Conservation (phyloP, 495 filamentous ascomycete species). For the Aspergillus panamensis region DNA sequence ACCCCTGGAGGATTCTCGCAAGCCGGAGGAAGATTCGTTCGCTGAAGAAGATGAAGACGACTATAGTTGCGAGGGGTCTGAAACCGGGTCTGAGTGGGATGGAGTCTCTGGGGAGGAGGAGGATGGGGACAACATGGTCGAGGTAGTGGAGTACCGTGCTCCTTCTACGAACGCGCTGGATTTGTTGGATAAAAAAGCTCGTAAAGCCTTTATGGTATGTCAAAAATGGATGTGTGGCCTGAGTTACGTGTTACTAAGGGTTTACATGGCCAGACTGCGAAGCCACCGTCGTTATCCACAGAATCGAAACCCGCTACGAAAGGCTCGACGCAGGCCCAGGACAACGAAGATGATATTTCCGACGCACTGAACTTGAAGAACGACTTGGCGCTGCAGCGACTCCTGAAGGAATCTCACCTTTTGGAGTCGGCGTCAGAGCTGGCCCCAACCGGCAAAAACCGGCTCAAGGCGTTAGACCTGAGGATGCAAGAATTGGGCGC, state of each 20-base stretch:
- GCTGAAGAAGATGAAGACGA: conserved; percentile 27
- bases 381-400: conserved; percentile 83
- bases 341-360: conserved; percentile 47
- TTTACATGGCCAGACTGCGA: conserved; percentile 32
- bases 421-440: conserved; percentile 65
- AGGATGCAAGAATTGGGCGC: conserved; percentile 77
- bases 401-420: conserved; percentile 89
- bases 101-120: conserved; percentile 52
- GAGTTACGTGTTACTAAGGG: conserved; percentile 16
- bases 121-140: conserved; percentile 36
- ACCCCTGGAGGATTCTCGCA: conserved; percentile 50
- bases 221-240: not conserved
- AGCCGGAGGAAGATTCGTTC: conserved; percentile 16
- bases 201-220: conserved; percentile 74
- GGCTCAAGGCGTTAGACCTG: conserved; percentile 75
- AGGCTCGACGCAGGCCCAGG: conserved; percentile 30
- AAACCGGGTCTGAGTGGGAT: conserved; percentile 57
- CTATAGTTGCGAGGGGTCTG: conserved; percentile 15
- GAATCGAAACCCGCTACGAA: conserved; percentile 28
- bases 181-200: conserved; percentile 57
- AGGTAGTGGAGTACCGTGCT: conserved; percentile 66
- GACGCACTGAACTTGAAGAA: conserved; percentile 75
- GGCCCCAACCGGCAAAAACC: conserved; percentile 58
- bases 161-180: conserved; percentile 33
- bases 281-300: conserved; percentile 49